These are phyloP conservation scores for Trametes meyenii DNA, from an alignment of 768 basidiomycete genomes.

Conservation along the genomic window DNA sequence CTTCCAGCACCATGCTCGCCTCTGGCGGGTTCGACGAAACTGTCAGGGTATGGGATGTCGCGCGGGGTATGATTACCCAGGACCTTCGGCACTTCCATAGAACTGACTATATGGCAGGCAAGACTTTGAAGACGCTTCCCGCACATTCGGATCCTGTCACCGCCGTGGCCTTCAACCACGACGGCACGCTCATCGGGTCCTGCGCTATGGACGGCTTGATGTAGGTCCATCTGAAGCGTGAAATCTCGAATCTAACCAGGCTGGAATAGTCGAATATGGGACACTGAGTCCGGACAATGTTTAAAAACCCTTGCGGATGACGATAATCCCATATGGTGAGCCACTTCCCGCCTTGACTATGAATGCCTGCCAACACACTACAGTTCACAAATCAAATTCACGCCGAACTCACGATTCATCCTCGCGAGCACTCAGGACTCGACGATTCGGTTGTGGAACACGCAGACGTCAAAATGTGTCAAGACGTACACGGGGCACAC, in stretches of 20 bases:
- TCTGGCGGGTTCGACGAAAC: conserved; percentile 97
- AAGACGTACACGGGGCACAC: conserved; percentile 91
- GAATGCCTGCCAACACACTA: neutral
- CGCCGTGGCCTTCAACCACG: conserved; percentile 90
- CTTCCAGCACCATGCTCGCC: conserved; percentile 85
- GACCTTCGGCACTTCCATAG: neutral
- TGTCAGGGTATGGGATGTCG: conserved; percentile 95
- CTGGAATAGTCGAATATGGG: conserved; percentile 86
- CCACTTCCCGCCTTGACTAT: neutral
- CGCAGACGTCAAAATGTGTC: conserved; percentile 85
- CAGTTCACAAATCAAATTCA: conserved; percentile 88
- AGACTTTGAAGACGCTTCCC: conserved; percentile 82
- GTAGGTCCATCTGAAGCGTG: conserved; percentile 53
- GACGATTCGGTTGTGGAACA: conserved; percentile 93
- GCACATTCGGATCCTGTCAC: conserved; percentile 98
- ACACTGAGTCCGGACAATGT: conserved; percentile 95
- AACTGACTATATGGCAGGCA: conserved; percentile 50
- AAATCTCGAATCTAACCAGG: too few relatives aligned
- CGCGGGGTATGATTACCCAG: conserved; percentile 60
- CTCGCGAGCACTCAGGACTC: conserved; percentile 94
- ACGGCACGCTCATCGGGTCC: conserved; percentile 93
- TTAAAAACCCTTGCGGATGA: conserved; percentile 96
- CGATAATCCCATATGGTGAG: conserved; percentile 89
- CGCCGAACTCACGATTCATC: conserved; percentile 89
- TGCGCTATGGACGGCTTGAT: conserved; percentile 97